Conservation (phyloP, 139 green algal genomes). For the Tetratostichococcus sp. region DNA sequence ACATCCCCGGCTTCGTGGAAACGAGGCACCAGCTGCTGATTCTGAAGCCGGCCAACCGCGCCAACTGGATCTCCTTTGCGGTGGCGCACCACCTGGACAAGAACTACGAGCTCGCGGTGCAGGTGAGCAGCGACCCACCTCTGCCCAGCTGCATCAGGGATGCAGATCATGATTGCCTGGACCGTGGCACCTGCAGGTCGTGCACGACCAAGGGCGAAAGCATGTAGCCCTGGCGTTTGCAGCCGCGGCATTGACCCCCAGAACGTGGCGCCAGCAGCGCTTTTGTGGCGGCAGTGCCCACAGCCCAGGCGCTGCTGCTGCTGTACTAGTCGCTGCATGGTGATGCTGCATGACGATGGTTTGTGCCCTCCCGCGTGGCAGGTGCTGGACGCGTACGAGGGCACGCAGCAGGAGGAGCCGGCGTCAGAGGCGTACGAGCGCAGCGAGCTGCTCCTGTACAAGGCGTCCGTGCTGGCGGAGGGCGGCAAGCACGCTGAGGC, state of each 20-base stretch:
- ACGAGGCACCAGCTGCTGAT: slow-evolving; percentile 83
- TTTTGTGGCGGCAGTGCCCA: too few relatives aligned
- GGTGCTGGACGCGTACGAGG: slow-evolving; percentile 36
- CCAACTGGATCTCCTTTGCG: slow-evolving; percentile 90
- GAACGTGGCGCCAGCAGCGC: too few relatives aligned
- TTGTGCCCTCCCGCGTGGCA: too few relatives aligned
- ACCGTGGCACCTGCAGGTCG: too few relatives aligned
- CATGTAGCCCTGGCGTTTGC: too few relatives aligned
- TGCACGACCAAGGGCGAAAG: too few relatives aligned
- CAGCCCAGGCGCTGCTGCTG: too few relatives aligned
- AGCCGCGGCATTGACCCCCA: too few relatives aligned
- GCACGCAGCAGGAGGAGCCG: slow-evolving; percentile 20
- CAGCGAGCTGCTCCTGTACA: slow-evolving; percentile 95
- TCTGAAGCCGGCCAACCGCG: slow-evolving; percentile 70
- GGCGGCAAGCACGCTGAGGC: slow-evolving; percentile 55
- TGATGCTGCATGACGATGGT: too few relatives aligned
- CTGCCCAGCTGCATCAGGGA: too few relatives aligned
- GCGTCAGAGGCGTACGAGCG: slow-evolving; percentile 85
- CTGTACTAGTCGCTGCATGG: too few relatives aligned
- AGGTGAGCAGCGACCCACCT: slow-evolving; percentile 34
- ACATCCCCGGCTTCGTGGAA: slow-evolving; percentile 87
- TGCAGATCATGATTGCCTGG: too few relatives aligned
- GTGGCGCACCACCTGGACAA: slow-evolving; percentile 86
- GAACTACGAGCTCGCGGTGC: slow-evolving; percentile 69
- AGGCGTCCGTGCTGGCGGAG: slow-evolving; percentile 80